Evolutionary conservation across 208 protist species (phyloP), one percentile per base, ranked within the genome.

Genomic region (Acanthamoeba healyi): DNA sequence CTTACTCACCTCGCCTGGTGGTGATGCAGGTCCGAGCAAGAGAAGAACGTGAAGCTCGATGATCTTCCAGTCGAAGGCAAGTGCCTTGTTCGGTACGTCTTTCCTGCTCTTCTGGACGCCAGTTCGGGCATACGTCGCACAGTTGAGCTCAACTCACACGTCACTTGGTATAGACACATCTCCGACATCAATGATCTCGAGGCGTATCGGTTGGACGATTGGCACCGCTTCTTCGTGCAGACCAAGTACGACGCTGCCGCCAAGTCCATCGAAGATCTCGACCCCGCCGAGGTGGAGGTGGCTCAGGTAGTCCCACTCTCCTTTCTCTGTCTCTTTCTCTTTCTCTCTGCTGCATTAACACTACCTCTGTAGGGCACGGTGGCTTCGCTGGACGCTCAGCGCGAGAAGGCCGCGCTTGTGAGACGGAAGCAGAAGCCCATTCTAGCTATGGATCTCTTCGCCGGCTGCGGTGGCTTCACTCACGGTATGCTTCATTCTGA

Each of bases 401-500:
- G 36, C 56, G 34, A 24, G 34, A 56, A 79, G 29, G n/a, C 42
- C 40, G n/a, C n/a, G 42, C 36, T 40, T 4, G 61, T 46, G 26
- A 17, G 22, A 5, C 44, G 36, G 22, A 36, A 44, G 42, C 22
- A 34, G 29, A 51, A 67, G 44, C 92, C 92, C 40, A 51, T 94
- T 14, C 70, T 42, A 6, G 74, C 93, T 32, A 54, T 94, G 63
- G 93, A 94, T 36, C 46, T 94, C 29, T 94, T 94, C 36, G 72
- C 84, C 29, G 92, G 92, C 17, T 94, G 92, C 40, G 92, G 92
- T 12, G 92, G 92, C 24, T 72, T 94, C 67, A 74, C 92, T 0
- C 44, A 91, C 67, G 67, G 67, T 77, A 77, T 15, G 0, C 46
- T n/a, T n/a, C n/a, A n/a, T n/a, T n/a, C n/a, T n/a, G n/a, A n/a